Base-by-base conservation (phyloP, 345 rosid genomes). In the Salix viminalis region DNA sequence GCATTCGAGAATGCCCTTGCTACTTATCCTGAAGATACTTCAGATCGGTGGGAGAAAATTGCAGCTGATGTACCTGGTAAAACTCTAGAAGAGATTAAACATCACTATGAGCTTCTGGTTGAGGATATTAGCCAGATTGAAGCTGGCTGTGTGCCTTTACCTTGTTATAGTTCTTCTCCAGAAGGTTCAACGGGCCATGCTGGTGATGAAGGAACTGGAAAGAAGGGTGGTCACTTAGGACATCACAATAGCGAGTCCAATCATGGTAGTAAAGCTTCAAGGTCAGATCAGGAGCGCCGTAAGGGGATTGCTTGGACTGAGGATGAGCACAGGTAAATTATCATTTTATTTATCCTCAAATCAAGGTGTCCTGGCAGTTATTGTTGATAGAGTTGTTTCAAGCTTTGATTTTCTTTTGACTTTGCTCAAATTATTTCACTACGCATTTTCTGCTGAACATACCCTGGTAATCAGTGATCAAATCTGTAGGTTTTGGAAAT, bases 221-320 rank as follows among this genome's bases (percentile, higher is more conserved):
- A 89, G 88, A 96, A 92, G 83, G 90, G 89, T 68, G 74, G 86
- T 73, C 89, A 87, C 75, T 78, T 72, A 34, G 90, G 91, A 77
- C 81, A 90, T 70, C 75, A 76, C 73, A 84, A 81, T 64, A 77
- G 87, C 16, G 95, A 93, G 64, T 84, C 94, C 66, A 87, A 83
- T 81, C 96, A 93, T 48, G 97, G 90, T 71, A 87, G 85, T 79
- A 96, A 92, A 86, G 83, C 77, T 81, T 89, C 95, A n/a, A 92
- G 91, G 79, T 80, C 94, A 28, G 99, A 93, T 82, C 98, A 93
- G 86, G 99, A 96, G 82, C 92, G 97, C 5, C 90, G 99, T 24
- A 96, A 93, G 83, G 98, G 99, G 72, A 90, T 91, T 85, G 97
- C 98, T 56, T 96, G 99, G 99, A 91, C 99, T 2, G 99, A 93